phyloP scores from a whole-genome alignment of 2,329 filamentous ascomycete genomes.

The Cadophora luteo-olivacea region DNA sequence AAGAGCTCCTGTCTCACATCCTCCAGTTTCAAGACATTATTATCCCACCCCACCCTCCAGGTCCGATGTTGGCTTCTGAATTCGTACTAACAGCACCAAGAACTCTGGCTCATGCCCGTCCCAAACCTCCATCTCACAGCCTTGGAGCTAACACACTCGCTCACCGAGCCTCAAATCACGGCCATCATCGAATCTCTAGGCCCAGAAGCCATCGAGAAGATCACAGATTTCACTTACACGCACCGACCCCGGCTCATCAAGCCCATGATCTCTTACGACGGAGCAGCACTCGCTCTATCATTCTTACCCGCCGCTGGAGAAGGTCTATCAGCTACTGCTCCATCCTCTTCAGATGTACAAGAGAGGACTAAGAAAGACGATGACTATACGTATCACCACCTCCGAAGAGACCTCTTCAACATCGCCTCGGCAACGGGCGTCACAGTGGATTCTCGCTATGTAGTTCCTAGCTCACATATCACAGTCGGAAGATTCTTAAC shows the following conservation, averaged over 20 bases:
- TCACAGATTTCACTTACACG: conserved; percentile 69
- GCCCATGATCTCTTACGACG: conserved; percentile 83
- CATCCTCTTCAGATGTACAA: conserved; percentile 22
- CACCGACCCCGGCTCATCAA: conserved; percentile 80
- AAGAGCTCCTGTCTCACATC: background rate
- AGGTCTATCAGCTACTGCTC: conserved; percentile 43
- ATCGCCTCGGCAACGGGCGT: conserved; percentile 67
- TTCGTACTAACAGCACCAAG: conserved; percentile 50
- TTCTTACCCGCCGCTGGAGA: conserved; percentile 83
- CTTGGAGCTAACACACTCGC: conserved; percentile 84
- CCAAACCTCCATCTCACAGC: conserved; percentile 83
- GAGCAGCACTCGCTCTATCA: conserved; percentile 83
- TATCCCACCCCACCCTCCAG: conserved; percentile 2
- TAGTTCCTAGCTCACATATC: conserved; percentile 88
- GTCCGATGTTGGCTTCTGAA: background rate
- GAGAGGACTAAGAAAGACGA: conserved; percentile 57
- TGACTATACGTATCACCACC: conserved; percentile 86
- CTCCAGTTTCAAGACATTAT: background rate
- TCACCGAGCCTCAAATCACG: conserved; percentile 72
- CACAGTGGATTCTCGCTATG: conserved; percentile 79
- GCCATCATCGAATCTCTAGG: conserved; percentile 64
- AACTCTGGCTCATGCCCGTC: conserved; percentile 85
- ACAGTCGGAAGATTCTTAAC: conserved; percentile 84
- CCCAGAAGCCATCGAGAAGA: conserved; percentile 56
- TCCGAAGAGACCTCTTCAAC: conserved; percentile 78